Evolutionary conservation across 1,139 yeast species (phyloP).

Genomic region (Scheffersomyces quercinus): DNA sequence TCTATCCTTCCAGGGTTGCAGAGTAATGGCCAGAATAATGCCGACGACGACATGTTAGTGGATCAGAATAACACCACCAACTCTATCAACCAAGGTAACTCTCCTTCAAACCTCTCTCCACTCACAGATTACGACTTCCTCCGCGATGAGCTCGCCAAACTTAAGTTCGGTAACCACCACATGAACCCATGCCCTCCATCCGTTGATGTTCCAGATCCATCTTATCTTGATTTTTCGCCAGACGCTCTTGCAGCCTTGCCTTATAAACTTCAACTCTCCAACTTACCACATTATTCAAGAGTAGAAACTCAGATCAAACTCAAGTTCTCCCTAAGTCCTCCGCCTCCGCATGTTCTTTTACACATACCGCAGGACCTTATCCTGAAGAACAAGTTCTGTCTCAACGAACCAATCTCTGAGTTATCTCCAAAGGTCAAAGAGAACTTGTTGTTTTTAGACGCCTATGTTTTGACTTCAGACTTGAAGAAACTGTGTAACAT

Average conservation of each 20-base stretch:
- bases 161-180: conserved; percentile 55
- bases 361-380: conserved; percentile 86
- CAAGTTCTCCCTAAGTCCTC: conserved; percentile 63
- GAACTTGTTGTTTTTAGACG: conserved; percentile 61
- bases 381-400: conserved; percentile 75
- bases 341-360: conserved; percentile 68
- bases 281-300: conserved; percentile 77
- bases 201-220: conserved; percentile 31
- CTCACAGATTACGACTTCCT: conserved; percentile 46
- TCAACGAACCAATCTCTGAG: conserved; percentile 46
- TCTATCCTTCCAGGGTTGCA: too few relatives aligned
- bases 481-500: conserved; percentile 64
- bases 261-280: conserved; percentile 56
- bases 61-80: too few relatives aligned
- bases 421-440: conserved; percentile 49
- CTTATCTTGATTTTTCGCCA: conserved; percentile 40
- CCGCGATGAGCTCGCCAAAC: conserved; percentile 52
- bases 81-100: too few relatives aligned
- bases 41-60: conserved; percentile 1
- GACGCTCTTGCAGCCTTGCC: conserved; percentile 50
- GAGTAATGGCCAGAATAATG: too few relatives aligned
- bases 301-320: conserved; percentile 95
- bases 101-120: conserved; percentile 6
- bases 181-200: conserved; percentile 41
- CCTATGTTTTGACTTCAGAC: conserved; percentile 62